A percentile compares a stretch with the other conserved stretches of the same genome.
These are phyloP conservation scores for Aschersonia sp. DNA, from an alignment of 2,329 filamentous ascomycete genomes.

Conservation along the genomic window DNA sequence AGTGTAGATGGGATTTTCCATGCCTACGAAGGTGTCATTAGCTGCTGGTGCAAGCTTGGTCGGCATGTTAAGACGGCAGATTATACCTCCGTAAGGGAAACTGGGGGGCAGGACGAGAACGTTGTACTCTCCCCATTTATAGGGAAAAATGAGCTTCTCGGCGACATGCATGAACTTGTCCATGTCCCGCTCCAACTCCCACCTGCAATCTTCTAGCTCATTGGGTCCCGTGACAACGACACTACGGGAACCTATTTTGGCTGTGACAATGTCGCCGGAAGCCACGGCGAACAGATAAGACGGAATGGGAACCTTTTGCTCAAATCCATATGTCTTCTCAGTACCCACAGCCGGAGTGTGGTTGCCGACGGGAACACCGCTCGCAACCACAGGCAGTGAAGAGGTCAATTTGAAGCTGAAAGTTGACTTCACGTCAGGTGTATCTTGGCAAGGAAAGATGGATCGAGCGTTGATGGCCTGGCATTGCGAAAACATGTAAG, in stretches of 20 bases:
- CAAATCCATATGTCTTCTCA: conserved; percentile 64
- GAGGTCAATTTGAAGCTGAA: conserved; percentile 82
- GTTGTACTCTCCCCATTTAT: conserved; percentile 92
- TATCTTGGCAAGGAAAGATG: conserved; percentile 94
- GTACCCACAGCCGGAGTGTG: conserved; percentile 28
- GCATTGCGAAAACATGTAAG: conserved; percentile 97
- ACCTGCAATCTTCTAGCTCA: conserved; percentile 69
- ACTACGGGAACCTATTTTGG: conserved; percentile 75
- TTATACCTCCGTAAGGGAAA: conserved; percentile 70
- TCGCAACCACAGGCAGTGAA: conserved; percentile 79
- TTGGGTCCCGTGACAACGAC: conserved; percentile 80
- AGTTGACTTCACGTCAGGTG: conserved; percentile 93
- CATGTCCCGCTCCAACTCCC: conserved; percentile 83
- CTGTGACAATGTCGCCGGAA: conserved; percentile 68
- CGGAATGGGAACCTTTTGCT: conserved; percentile 85
- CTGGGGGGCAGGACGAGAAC: conserved; percentile 79
- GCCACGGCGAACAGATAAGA: conserved; percentile 92
- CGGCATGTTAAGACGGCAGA: background rate
- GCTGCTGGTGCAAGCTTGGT: background rate
- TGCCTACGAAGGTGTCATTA: conserved; percentile 27
- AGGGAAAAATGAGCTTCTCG: conserved; percentile 70
- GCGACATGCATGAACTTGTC: conserved; percentile 84
- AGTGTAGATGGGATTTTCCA: conserved; percentile 90
- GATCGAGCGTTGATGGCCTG: conserved; percentile 93
- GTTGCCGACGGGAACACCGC: conserved; percentile 49